Conservation (phyloP, 2,329 filamentous ascomycete species). For the Teratosphaeria nubilosa region DNA sequence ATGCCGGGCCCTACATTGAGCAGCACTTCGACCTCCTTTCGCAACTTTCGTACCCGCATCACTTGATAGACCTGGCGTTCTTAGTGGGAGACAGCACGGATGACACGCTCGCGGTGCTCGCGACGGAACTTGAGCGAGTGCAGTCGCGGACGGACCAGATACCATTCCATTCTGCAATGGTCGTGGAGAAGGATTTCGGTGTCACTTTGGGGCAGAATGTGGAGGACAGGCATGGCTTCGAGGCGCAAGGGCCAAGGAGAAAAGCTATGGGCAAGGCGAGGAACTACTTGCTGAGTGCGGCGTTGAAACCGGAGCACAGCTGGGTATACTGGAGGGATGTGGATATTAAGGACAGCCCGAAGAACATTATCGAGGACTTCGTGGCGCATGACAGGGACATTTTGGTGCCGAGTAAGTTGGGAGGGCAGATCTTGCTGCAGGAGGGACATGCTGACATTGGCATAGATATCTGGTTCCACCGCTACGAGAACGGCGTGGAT, state of each 20-base stretch:
- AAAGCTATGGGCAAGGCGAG: constrained; percentile 84
- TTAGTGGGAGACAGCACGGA: constrained; percentile 86
- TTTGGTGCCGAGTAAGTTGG: constrained; percentile 76
- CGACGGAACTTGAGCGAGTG: constrained; percentile 75
- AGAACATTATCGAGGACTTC: constrained; percentile 85
- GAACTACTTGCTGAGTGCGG: constrained; percentile 78
- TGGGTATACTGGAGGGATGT: constrained; percentile 99
- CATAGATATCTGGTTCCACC: constrained; percentile 91
- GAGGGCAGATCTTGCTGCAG: background rate
- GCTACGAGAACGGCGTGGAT: constrained; percentile 65
- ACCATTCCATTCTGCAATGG: constrained; percentile 73
- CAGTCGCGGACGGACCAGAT: constrained; percentile 67
- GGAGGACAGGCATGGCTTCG: constrained; percentile 72
- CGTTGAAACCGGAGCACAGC: constrained; percentile 85
- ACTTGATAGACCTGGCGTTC: constrained; percentile 90
- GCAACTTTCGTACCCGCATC: constrained; percentile 85
- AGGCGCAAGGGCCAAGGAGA: constrained; percentile 77
- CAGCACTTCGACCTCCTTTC: constrained; percentile 91
- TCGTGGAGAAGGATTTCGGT: constrained; percentile 88
- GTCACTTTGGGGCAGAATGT: constrained; percentile 66
- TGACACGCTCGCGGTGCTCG: constrained; percentile 79
- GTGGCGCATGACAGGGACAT: constrained; percentile 88
- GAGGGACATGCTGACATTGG: constrained; percentile 6
- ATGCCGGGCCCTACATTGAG: constrained; percentile 69
- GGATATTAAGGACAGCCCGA: constrained; percentile 85